These are phyloP conservation scores for Knufia fluminis DNA, from an alignment of 2,329 filamentous ascomycete genomes.

Conservation along the genomic window DNA sequence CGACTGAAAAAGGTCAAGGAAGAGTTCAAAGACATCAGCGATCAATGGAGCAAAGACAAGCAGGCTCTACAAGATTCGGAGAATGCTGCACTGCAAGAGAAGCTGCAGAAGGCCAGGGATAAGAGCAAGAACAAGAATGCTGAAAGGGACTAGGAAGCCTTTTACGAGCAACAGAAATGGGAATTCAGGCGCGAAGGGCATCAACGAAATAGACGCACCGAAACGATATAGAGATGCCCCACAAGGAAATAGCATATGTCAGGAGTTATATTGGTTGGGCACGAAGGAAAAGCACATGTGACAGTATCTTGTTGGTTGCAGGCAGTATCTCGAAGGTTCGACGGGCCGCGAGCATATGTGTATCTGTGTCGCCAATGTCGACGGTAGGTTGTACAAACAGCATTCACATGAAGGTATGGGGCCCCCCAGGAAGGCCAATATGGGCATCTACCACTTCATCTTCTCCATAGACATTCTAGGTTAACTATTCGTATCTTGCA, in stretches of 20 bases:
- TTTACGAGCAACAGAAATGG: constrained; percentile 7
- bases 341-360: too few relatives aligned
- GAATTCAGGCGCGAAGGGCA: not conserved
- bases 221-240: constrained; percentile 3
- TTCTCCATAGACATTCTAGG: not conserved
- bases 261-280: not conserved
- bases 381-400: too few relatives aligned
- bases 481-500: too few relatives aligned
- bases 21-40: constrained; percentile 64
- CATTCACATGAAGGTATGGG: too few relatives aligned
- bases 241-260: not conserved
- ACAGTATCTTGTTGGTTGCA: not conserved
- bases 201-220: not conserved
- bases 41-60: constrained; percentile 88
- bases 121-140: constrained; percentile 1
- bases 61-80: constrained; percentile 62
- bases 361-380: too few relatives aligned
- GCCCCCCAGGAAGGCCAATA: not conserved
- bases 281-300: not conserved
- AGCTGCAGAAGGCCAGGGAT: constrained; percentile 28
- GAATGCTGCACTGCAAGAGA: constrained; percentile 45
- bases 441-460: not conserved
- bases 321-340: too few relatives aligned
- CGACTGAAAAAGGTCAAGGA: constrained; percentile 70
- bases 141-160: constrained; percentile 9